Evolutionary conservation across 2,329 filamentous ascomycete species (phyloP).

Genomic region (Pseudovirgaria hyperparasitica): DNA sequence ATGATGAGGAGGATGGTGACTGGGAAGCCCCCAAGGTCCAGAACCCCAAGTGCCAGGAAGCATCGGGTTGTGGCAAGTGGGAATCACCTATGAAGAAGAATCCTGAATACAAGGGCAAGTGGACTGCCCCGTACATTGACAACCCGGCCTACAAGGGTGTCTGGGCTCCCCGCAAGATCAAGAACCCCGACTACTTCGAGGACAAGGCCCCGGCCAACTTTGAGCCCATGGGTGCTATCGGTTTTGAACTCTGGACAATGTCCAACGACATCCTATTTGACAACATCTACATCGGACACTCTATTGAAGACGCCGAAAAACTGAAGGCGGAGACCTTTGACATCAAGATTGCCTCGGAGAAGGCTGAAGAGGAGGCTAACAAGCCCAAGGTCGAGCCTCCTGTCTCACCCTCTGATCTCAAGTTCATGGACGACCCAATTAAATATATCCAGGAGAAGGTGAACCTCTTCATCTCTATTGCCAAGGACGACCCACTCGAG

Average conservation of each 20-base stretch:
- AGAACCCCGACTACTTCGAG: slow-evolving; percentile 93
- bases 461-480: slow-evolving; percentile 78
- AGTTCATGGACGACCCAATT: slow-evolving; percentile 85
- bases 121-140: slow-evolving; percentile 82
- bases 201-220: slow-evolving; percentile 95
- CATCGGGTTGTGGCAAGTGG: slow-evolving; percentile 90
- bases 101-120: slow-evolving; percentile 98
- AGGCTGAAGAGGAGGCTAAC: slow-evolving; percentile 62
- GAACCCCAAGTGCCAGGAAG: slow-evolving; percentile 93
- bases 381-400: slow-evolving; percentile 63
- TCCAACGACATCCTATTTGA: slow-evolving; percentile 97
- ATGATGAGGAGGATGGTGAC: slow-evolving; percentile 98
- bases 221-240: slow-evolving; percentile 96
- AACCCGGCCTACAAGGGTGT: slow-evolving; percentile 97
- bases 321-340: slow-evolving; percentile 82
- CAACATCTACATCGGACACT: slow-evolving; percentile 99
- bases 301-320: slow-evolving; percentile 79
- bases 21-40: slow-evolving; percentile 82
- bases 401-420: slow-evolving; percentile 62
- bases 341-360: slow-evolving; percentile 74
- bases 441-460: slow-evolving; percentile 84
- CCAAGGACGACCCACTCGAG: slow-evolving; percentile 68
- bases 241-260: slow-evolving; percentile 99
- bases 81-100: slow-evolving; percentile 85
- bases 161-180: slow-evolving; percentile 91